Percentiles rank a stretch among this genome's conserved stretches.
Evolutionary conservation across 352 stramenopile genomes (phyloP).

Genomic region (Stramenopiles sp.): DNA sequence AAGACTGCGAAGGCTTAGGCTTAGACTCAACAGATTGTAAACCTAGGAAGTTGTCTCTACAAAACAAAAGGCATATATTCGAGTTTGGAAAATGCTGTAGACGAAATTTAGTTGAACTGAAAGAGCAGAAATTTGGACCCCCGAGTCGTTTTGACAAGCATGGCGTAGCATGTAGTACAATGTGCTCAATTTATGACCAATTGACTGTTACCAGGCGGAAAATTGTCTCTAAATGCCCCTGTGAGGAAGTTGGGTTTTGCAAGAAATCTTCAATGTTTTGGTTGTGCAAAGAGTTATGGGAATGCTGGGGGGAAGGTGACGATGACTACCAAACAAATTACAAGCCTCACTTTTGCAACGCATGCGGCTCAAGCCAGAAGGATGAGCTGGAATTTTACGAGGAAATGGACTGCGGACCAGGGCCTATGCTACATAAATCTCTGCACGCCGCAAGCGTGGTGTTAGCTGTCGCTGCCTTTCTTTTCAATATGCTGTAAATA

Average conservation of each 20-base stretch:
- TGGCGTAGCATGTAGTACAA: not conserved
- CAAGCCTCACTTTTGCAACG: not conserved
- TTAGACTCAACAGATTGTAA: not conserved
- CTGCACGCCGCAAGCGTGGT: not conserved
- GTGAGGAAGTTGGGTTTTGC: not conserved
- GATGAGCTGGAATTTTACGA: not conserved
- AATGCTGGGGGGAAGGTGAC: not conserved
- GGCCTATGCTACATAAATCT: not conserved
- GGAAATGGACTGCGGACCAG: not conserved
- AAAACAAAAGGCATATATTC: not conserved
- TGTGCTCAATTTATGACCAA: not conserved
- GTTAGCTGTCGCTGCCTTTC: not conserved
- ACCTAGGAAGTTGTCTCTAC: not conserved
- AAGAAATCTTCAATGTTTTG: slow-evolving; percentile 12
- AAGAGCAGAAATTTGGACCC: not conserved
- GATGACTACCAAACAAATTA: not conserved
- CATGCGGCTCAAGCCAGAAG: not conserved
- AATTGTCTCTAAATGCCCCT: not conserved
- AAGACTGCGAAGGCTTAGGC: not conserved
- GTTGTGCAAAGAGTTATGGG: slow-evolving; percentile 9
- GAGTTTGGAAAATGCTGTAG: slow-evolving; percentile 9
- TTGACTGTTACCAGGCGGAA: not conserved
- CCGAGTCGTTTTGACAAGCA: not conserved
- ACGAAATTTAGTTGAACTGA: not conserved
- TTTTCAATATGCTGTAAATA: not conserved